These are phyloP conservation scores for Pseudogymnoascus verrucosus DNA, from an alignment of 2,329 filamentous ascomycete genomes.

Conservation along the genomic window DNA sequence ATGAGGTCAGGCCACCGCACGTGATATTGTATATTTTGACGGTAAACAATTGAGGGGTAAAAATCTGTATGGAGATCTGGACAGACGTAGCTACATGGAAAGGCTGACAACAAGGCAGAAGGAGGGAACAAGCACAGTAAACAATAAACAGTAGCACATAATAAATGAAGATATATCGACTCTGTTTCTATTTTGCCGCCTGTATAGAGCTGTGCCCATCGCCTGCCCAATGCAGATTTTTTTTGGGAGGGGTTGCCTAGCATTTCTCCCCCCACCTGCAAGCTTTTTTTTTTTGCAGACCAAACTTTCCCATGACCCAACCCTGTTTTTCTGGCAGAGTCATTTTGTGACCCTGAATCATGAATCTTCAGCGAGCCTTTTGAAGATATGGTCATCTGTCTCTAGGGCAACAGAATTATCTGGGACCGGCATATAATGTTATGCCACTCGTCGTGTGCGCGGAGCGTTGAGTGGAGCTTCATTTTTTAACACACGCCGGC, in stretches of 20 bases:
- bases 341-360: neutral
- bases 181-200: neutral
- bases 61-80: neutral
- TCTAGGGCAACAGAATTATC: constrained; percentile 1
- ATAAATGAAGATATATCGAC: neutral
- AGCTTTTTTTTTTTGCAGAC: constrained; percentile 5
- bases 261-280: constrained; percentile 2
- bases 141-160: neutral
- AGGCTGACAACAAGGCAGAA: neutral
- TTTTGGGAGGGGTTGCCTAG: neutral
- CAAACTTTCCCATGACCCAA: neutral
- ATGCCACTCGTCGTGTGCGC: neutral
- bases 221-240: neutral
- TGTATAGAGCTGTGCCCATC: neutral
- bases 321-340: constrained; percentile 4
- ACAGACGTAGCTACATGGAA: neutral
- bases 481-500: neutral
- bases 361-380: neutral
- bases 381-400: neutral
- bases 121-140: neutral
- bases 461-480: neutral
- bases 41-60: constrained; percentile 2
- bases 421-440: constrained; percentile 5
- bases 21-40: neutral
- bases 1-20: neutral